Evolutionary conservation across 1,284 basidiomycete genomes (phyloP).

Genomic region (Ceratobasidium sp.): DNA sequence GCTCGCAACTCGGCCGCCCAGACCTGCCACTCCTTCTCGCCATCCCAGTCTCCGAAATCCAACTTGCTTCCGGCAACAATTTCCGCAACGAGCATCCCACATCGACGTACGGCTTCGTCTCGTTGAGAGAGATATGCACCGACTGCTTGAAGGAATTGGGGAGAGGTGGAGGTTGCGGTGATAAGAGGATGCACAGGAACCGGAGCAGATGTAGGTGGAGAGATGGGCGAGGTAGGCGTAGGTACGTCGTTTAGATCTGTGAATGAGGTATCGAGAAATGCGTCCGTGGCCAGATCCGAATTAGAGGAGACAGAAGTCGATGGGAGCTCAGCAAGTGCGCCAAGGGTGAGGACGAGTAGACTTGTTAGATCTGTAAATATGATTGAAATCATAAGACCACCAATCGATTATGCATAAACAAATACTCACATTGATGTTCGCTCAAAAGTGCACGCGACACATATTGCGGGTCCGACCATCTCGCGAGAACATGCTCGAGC

Average conservation of each 20-base stretch:
- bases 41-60: constrained; percentile 87
- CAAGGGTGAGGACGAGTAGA: constrained; percentile 12
- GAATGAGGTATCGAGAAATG: neutral
- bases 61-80: constrained; percentile 77
- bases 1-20: constrained; percentile 7
- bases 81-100: constrained; percentile 95
- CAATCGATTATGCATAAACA: constrained; percentile 32
- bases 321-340: constrained; percentile 7
- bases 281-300: neutral
- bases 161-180: constrained; percentile 58
- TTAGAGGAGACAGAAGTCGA: neutral
- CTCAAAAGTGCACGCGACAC: constrained; percentile 54
- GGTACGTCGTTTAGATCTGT: constrained; percentile 73
- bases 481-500: constrained; percentile 50
- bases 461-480: constrained; percentile 55
- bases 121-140: constrained; percentile 81
- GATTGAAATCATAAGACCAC: constrained; percentile 2
- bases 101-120: constrained; percentile 80
- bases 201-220: constrained; percentile 55
- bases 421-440: constrained; percentile 52
- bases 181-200: constrained; percentile 53
- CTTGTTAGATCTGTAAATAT: constrained; percentile 22
- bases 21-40: constrained; percentile 50
- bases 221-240: constrained; percentile 71
- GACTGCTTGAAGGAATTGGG: constrained; percentile 77